phyloP scores from a whole-genome alignment of 106 monocot species.

The Vanilla planifolia region DNA sequence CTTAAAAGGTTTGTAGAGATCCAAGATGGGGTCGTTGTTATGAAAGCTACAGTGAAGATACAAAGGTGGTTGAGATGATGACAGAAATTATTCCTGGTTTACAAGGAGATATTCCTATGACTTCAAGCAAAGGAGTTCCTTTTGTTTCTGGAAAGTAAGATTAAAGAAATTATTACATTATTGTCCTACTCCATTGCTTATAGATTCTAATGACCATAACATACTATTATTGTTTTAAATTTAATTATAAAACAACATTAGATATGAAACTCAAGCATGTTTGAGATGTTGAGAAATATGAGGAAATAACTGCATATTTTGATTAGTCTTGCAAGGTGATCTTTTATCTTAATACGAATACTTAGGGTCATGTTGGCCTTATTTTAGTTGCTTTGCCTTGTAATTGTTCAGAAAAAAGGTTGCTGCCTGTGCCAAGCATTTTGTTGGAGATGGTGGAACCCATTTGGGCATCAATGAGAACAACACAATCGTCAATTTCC shows the following conservation, averaged over 20 bases:
- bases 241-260: too few relatives aligned
- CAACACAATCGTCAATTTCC: conserved; percentile 23
- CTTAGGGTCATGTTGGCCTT: too few relatives aligned
- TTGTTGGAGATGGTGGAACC: conserved; percentile 44
- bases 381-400: too few relatives aligned
- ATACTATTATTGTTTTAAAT: too few relatives aligned
- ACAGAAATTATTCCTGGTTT: conserved; percentile 44
- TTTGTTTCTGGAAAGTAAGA: conserved; percentile 44
- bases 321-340: too few relatives aligned
- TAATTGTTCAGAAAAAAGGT: conserved; percentile 19
- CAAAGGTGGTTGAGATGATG: conserved; percentile 39
- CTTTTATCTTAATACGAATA: too few relatives aligned
- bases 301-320: too few relatives aligned
- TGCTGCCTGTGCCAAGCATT: conserved; percentile 37
- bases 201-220: too few relatives aligned
- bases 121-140: conserved; percentile 23
- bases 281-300: too few relatives aligned
- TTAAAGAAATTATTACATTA: too few relatives aligned
- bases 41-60: conserved; percentile 63
- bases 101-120: conserved; percentile 37
- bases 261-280: too few relatives aligned
- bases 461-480: conserved; percentile 36
- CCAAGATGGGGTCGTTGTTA: conserved; percentile 61
- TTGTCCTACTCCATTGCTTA: too few relatives aligned
- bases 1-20: conserved; percentile 50